Evolutionary conservation across 176 grass and related monocot genomes (phyloP).

Genomic region (Musa itinerans): DNA sequence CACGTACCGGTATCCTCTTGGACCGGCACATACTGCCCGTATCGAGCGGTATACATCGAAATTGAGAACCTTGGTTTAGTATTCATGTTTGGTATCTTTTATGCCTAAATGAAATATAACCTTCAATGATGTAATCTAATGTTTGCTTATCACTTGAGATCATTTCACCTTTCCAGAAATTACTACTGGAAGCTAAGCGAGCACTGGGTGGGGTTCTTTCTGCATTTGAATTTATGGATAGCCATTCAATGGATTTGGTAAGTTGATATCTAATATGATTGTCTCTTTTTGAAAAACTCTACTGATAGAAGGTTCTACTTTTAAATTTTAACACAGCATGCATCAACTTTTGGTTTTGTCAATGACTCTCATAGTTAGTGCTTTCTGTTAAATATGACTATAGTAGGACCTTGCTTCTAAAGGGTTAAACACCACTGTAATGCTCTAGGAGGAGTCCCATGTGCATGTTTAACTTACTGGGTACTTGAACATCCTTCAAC

Average conservation of each 20-base stretch:
- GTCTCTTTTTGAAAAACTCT: neutral
- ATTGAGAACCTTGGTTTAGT: too few species aligned
- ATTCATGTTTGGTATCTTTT: neutral
- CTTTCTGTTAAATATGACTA: too few species aligned
- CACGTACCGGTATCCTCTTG: too few species aligned
- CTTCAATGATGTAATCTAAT: neutral
- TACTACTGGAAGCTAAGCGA: slow-evolving; percentile 72
- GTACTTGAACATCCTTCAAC: too few species aligned
- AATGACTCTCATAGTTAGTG: too few species aligned
- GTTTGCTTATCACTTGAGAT: neutral
- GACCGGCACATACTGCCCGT: too few species aligned
- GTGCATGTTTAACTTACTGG: too few species aligned
- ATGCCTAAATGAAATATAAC: neutral
- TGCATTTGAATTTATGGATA: slow-evolving; percentile 99
- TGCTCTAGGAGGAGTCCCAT: too few species aligned
- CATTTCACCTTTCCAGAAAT: slow-evolving; percentile 42
- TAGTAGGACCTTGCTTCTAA: too few species aligned
- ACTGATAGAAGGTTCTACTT: neutral
- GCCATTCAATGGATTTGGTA: slow-evolving; percentile 79
- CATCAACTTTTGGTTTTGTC: neutral
- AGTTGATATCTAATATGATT: slow-evolving; percentile 7
- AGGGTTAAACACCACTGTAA: neutral
- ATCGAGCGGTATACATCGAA: too few species aligned
- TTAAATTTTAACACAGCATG: neutral
- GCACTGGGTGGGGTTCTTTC: slow-evolving; percentile 81